Evolutionary conservation across 768 basidiomycete genomes (phyloP), one percentile per base, ranked within the genome.

Genomic region (Inosperma sp.): DNA sequence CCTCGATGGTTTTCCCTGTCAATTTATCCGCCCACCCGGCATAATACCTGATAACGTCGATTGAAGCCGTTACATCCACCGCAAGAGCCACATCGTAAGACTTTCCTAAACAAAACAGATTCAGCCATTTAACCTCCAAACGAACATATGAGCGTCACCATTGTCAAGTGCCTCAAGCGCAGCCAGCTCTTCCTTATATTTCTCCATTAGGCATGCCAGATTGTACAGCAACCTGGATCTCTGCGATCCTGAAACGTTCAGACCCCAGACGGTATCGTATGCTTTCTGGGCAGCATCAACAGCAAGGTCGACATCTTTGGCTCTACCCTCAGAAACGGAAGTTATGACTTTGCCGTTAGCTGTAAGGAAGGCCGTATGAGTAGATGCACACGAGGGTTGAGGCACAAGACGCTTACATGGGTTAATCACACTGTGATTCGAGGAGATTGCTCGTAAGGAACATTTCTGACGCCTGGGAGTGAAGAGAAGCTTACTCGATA

Each of bases 81-180:
- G 60, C 66, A 52, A 71, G 79, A 14, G 81, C 73, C 63, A 66
- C 71, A 10, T 43, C 31, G 61, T 73, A 83, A 3, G 78, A 73
- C 67, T 84, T 84, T 35, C 83, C 80, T 77, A 31, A 10, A 41
- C 19, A 41, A 22, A 19, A 5, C 4, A n/a, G n/a, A n/a, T n/a
- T n/a, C n/a, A n/a, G n/a, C 25, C 39, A 41, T 7, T 17, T 14
- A 23, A 19, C 26, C 5, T 4, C 19, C 27, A 19, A 16, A 17
- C 23, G 37, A 57, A 25, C 7, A 81, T 51, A 88, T 78, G 90
- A 90, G 25, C n/a, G 13, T 58, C 78, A 81, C 80, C 79, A 52
- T 82, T 83, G 63, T 92, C 80, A 53, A 87, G 67, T 10, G 82
- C 70, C 68, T 93, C 90, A 30, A 93, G 64, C 0, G 87, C 86